phyloP scores from a whole-genome alignment of 345 rosid species.

The Hevea brasiliensis region DNA sequence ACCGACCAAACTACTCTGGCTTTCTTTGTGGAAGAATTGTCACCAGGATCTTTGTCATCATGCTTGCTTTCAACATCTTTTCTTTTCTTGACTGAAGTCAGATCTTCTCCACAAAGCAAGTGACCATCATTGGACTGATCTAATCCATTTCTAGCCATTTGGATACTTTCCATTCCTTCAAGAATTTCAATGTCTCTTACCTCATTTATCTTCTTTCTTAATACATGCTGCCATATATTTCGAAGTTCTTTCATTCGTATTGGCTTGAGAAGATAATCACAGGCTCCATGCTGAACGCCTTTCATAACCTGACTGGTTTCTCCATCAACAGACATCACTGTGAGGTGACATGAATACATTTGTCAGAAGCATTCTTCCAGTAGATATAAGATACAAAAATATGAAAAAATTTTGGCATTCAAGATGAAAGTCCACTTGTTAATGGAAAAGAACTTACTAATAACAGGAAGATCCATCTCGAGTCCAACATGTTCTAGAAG shows the following conservation, averaged over 20 bases:
- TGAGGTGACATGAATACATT: conserved; percentile 16
- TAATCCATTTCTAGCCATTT: conserved; percentile 46
- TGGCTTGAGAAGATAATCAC: conserved; percentile 95
- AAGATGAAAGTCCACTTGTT: conserved; percentile 20
- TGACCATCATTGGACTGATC: conserved; percentile 55
- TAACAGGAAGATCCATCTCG: conserved; percentile 95
- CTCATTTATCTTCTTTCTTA: conserved; percentile 79
- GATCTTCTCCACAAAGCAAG: conserved; percentile 61
- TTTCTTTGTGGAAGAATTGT: conserved; percentile 62
- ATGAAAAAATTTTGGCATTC: conserved; percentile 3
- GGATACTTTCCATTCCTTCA: conserved; percentile 55
- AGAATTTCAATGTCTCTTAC: conserved; percentile 63
- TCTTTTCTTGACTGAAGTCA: conserved; percentile 49
- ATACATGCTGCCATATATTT: conserved; percentile 97
- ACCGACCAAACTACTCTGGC: conserved; percentile 93
- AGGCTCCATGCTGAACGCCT: conserved; percentile 94
- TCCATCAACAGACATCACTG: conserved; percentile 99
- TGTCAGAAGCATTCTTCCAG: conserved; percentile 24
- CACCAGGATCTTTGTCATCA: conserved; percentile 57
- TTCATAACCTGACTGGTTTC: conserved; percentile 92
- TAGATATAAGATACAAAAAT: conserved; percentile 5
- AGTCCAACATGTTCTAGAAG: conserved; percentile 95
- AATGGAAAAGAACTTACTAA: conserved; percentile 61
- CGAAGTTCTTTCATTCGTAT: conserved; percentile 95
- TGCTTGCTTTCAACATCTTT: conserved; percentile 60